Evolutionary conservation across 75 land plant species (phyloP), one percentile per base, ranked within the genome.

Genomic region (Pinus albicaulis): DNA sequence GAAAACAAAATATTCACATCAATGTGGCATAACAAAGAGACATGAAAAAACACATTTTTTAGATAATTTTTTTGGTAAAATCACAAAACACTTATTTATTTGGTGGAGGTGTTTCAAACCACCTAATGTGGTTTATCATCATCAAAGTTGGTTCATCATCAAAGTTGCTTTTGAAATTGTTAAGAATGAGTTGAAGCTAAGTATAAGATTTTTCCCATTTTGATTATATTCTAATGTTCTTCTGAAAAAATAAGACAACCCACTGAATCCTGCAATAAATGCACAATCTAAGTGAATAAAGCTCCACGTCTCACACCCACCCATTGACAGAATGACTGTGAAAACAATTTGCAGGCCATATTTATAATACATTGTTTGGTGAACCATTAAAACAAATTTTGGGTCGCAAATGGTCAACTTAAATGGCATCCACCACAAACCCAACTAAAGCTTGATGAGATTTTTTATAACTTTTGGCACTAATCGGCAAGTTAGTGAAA

Each of bases 401-500:
- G 0, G 52, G 52, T 3, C 53, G 11, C 38, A n/a, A 68, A 41
- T 41, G 10, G 52, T 68, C 10, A 16, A 17, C 36, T 64, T 41
- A 8, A 3, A 7, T n/a, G 19, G 52, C 71, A 19, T 12, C 48
- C 48, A n/a, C 48, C 71, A 68, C 22, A 10, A 38, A 41, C 53
- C 24, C n/a, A 41, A 20, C 24, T 68, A 78, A 59, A 78, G 59
- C 48, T 73, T 78, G 62, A 78, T 55, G 23, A 78, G 61, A 20
- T 72, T 78, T 58, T 73, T 78, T 25, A 59, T 26, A 2, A 80
- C 86, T 73, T 75, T 96, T 71, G 81, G 66, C 24, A 96, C 98
- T 11, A 84, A 59, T 15, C 99, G 88, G 73, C 99, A 96, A 62
- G 99, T 96, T 63, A 96, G 80, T 14, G 99, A 96, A 55, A 96